Evolutionary conservation across 2,329 filamentous ascomycete species (phyloP).

Genomic region (Diaporthe sp.): DNA sequence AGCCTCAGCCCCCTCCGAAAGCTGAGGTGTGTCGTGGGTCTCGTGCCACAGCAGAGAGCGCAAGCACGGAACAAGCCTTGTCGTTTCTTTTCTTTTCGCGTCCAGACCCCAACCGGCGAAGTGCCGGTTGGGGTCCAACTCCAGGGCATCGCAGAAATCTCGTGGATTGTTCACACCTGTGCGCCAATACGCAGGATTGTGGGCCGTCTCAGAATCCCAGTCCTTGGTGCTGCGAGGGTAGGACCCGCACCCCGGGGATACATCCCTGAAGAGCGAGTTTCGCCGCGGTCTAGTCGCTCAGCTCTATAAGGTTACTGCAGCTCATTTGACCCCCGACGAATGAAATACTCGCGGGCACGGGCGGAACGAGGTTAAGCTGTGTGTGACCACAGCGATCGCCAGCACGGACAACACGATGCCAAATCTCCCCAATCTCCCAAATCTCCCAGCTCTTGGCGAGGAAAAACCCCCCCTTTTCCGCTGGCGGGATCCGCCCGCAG

Average conservation of each 20-base stretch:
- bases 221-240: not conserved
- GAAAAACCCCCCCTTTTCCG: not conserved
- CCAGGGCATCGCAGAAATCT: not conserved
- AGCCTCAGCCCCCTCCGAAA: not conserved
- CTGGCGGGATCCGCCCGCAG: constrained; percentile 16
- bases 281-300: constrained; percentile 30
- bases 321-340: constrained; percentile 2
- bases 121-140: not conserved
- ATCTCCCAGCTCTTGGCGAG: constrained; percentile 16
- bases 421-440: not conserved
- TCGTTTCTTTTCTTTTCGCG: not conserved
- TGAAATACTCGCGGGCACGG: not conserved
- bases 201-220: constrained; percentile 10
- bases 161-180: not conserved
- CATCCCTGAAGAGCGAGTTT: constrained; percentile 9
- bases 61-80: not conserved
- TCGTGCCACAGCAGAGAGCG: not conserved
- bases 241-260: not conserved
- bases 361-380: constrained; percentile 4
- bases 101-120: not conserved
- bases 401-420: constrained; percentile 17
- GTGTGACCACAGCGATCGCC: not conserved
- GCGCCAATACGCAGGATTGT: constrained; percentile 11
- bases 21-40: not conserved
- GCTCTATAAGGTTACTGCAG: constrained; percentile 14